Conservation (phyloP, 1,139 yeast genomes). For the Protomyces lactucae-debilis region DNA sequence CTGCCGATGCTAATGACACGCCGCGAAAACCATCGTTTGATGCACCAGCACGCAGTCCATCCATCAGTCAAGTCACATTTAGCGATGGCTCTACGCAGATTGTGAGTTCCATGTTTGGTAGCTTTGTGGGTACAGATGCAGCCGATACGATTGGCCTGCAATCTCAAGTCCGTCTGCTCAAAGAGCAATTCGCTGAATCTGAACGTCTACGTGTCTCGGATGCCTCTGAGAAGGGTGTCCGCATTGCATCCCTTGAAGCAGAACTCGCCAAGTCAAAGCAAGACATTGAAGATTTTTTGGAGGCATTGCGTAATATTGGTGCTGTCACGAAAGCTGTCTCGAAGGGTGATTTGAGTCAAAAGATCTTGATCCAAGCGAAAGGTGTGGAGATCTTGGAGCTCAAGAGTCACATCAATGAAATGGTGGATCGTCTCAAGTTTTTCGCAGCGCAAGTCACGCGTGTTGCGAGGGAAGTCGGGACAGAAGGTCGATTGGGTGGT, state of each 20-base stretch:
- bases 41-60: background rate
- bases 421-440: conserved; percentile 81
- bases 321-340: conserved; percentile 80
- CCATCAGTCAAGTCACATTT: conserved; percentile 1
- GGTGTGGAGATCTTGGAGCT: conserved; percentile 63
- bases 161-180: background rate
- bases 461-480: conserved; percentile 74
- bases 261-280: conserved; percentile 3
- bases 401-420: conserved; percentile 73
- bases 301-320: conserved; percentile 72
- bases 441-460: conserved; percentile 79
- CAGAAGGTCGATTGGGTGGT: conserved; percentile 84
- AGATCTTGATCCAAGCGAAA: conserved; percentile 68
- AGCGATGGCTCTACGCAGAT: conserved; percentile 4
- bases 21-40: background rate
- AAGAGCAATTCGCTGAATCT: background rate
- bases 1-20: too few relatives aligned
- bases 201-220: background rate
- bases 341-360: conserved; percentile 75
- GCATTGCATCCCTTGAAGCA: background rate
- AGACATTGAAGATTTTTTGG: conserved; percentile 48
- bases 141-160: conserved; percentile 1
- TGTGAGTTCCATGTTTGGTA: background rate
- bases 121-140: background rate
- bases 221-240: background rate